Evolutionary conservation across 352 stramenopile species (phyloP).

Genomic region (Phytophthora podocarpi): DNA sequence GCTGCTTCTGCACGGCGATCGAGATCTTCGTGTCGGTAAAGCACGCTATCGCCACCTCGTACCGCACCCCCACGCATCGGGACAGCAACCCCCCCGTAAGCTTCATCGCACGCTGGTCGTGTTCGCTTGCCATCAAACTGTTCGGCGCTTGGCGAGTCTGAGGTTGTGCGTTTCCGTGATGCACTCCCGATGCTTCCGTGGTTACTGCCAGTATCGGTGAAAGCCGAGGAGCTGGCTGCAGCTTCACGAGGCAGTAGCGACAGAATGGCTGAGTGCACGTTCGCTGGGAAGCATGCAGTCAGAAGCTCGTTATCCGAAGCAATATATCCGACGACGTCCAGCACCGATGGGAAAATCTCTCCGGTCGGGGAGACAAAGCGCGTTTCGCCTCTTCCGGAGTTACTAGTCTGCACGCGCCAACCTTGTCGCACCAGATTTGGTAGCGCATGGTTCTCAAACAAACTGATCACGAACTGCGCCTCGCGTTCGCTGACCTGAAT

Average conservation of each 20-base stretch:
- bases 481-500: constrained; percentile 78
- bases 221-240: neutral
- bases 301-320: constrained; percentile 67
- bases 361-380: constrained; percentile 36
- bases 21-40: constrained; percentile 22
- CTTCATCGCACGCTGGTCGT: constrained; percentile 31
- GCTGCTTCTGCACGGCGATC: constrained; percentile 22
- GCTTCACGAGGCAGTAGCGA: constrained; percentile 59
- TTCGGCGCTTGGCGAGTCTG: constrained; percentile 27
- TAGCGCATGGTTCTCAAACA: constrained; percentile 85
- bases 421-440: constrained; percentile 65
- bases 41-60: constrained; percentile 6
- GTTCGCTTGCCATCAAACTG: constrained; percentile 35
- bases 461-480: constrained; percentile 69
- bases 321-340: constrained; percentile 82
- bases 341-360: constrained; percentile 58
- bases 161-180: constrained; percentile 32
- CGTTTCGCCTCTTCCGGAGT: constrained; percentile 28
- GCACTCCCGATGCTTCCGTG: constrained; percentile 13
- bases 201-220: constrained; percentile 15
- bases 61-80: constrained; percentile 3
- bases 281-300: constrained; percentile 66
- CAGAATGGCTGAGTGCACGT: constrained; percentile 75
- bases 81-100: constrained; percentile 5
- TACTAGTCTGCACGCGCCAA: constrained; percentile 59